These are phyloP conservation scores for Neodidymelliopsis sp. DNA, from an alignment of 2,329 filamentous ascomycete species.

Conservation along the genomic window DNA sequence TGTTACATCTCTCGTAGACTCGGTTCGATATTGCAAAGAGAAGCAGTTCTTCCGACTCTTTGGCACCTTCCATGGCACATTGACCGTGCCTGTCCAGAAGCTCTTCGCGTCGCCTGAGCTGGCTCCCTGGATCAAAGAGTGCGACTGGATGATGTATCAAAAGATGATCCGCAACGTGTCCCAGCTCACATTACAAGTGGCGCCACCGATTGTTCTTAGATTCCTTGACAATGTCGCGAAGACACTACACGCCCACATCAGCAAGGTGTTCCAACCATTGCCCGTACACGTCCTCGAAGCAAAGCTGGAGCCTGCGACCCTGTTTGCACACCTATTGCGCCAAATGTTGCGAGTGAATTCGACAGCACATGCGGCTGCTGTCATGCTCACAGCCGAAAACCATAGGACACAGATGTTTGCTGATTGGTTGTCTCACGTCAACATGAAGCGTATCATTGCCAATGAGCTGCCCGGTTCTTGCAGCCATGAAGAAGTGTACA, in stretches of 20 bases:
- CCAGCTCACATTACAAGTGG: constrained; percentile 87
- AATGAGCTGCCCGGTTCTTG: constrained; percentile 61
- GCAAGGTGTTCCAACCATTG: constrained; percentile 83
- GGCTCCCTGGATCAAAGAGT: constrained; percentile 92
- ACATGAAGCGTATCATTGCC: constrained; percentile 64
- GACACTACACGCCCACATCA: constrained; percentile 80
- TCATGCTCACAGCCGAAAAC: constrained; percentile 86
- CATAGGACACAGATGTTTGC: constrained; percentile 95
- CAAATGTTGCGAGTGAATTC: constrained; percentile 91
- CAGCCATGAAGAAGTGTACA: constrained; percentile 63
- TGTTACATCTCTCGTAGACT: constrained; percentile 93
- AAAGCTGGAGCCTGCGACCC: constrained; percentile 84
- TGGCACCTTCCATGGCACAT: constrained; percentile 91
- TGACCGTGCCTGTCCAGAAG: constrained; percentile 96
- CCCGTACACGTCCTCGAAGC: constrained; percentile 86
- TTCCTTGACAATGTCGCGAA: constrained; percentile 88
- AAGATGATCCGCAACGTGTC: constrained; percentile 94
- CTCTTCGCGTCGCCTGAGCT: constrained; percentile 82
- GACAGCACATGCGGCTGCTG: constrained; percentile 91
- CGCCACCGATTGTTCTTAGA: constrained; percentile 85
- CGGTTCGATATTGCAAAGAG: constrained; percentile 94
- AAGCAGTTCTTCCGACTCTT: constrained; percentile 96
- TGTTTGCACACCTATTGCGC: constrained; percentile 86
- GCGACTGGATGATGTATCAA: constrained; percentile 94
- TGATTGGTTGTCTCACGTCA: constrained; percentile 77